Base-by-base conservation (phyloP, 1,139 yeast species). In the Hanseniaspora sp. region DNA sequence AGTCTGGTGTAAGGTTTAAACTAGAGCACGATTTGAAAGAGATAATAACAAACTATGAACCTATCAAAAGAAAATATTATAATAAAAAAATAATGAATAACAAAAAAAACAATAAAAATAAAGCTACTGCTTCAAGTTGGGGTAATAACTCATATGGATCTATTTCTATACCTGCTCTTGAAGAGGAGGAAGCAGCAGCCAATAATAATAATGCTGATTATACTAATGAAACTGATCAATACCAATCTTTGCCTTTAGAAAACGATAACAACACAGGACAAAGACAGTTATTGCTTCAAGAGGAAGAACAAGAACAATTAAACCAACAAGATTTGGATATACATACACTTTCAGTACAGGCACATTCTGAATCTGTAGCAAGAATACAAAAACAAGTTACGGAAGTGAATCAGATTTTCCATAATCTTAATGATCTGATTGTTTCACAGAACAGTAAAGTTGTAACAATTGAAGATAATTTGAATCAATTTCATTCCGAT, bases 391-490 rank as follows among this genome's bases (percentile, higher is more conserved):
- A 80, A 52, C 95, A 95, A 0, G 86, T 88, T 7, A 75, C 75
- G 57, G 96, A 88, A 61, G 87, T 88, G 48, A 87, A 88, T 64
- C 75, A 88, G 7, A 87, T 88, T 1, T 88, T 87, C 67, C 80
- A 82, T 59, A 95, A 87, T 61, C 69, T 88, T 58, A 88, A 88
- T 15, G 76, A 79, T 43, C 69, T 88, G 60, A 94, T 88, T 1
- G 74, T 76, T 54, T 92, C 86, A 64, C 96, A 88, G 65, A 95
- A 95, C 5, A 82, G 78, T 41, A 90, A 85, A 60, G 75, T 88
- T 31, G 95, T 86, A 64, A 78, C 87, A 0, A 80, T 88, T 17
- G 96, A 87, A 63, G 87, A 83, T 57, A 87, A 87, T 65, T 74
- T 88, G 52, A 69, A 80, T 31, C 79, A 76, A 56, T 70, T 83